A percentile compares a stretch with the other conserved stretches of the same genome.
These are phyloP conservation scores for Aphanomyces invadans DNA, from an alignment of 352 stramenopile genomes.

Conservation along the genomic window DNA sequence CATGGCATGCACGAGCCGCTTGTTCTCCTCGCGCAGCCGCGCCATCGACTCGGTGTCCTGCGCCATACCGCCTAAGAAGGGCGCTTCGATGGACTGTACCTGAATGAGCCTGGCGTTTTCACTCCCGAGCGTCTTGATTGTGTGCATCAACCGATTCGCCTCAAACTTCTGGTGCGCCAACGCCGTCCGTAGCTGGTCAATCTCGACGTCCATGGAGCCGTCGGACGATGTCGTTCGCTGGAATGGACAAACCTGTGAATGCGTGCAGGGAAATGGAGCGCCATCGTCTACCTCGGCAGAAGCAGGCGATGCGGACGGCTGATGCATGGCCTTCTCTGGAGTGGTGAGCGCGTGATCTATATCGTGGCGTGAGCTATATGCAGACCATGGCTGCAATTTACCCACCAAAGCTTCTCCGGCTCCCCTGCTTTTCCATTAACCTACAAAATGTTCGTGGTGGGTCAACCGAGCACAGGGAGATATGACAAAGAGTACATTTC, in stretches of 20 bases:
- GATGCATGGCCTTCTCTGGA: background rate
- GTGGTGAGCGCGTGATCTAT: background rate
- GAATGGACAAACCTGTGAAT: conserved; percentile 26
- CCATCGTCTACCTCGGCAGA: background rate
- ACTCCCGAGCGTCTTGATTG: conserved; percentile 74
- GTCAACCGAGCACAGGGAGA: conserved; percentile 1
- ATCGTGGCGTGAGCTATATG: background rate
- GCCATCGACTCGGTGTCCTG: conserved; percentile 3
- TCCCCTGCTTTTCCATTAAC: conserved; percentile 70
- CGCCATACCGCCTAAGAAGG: conserved; percentile 7
- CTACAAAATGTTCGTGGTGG: conserved; percentile 30
- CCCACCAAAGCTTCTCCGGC: too few relatives aligned
- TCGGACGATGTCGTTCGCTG: background rate
- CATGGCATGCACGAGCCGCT: conserved; percentile 71
- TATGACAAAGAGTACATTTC: conserved; percentile 22
- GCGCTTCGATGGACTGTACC: too few relatives aligned
- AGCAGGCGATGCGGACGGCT: background rate
- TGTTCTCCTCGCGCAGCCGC: conserved; percentile 41
- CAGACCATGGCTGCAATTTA: background rate
- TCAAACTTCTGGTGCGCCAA: conserved; percentile 71
- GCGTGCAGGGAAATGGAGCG: background rate
- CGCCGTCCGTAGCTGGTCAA: conserved; percentile 44
- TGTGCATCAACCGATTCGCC: conserved; percentile 71
- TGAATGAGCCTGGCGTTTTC: conserved; percentile 81
- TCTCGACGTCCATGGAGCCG: background rate